Percentiles rank a stretch among this genome's conserved stretches.
phyloP scores from a whole-genome alignment of 192 early-diverging fungal species.

The Umbelopsis sp. region DNA sequence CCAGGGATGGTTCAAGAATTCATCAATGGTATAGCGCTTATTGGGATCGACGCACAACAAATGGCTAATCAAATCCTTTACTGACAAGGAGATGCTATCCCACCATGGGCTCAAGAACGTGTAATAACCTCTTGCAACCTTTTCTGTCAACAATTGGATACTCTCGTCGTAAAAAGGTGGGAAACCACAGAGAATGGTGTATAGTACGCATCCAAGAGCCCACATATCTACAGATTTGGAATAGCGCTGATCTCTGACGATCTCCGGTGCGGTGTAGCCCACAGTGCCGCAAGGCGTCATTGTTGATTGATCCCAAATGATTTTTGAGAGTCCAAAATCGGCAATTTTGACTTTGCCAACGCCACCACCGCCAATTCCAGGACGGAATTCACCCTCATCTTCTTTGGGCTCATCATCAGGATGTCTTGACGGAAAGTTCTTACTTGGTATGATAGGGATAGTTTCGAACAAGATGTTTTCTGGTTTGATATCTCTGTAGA shows the following conservation, averaged over 20 bases:
- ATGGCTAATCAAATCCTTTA: constrained; percentile 73
- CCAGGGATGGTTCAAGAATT: constrained; percentile 85
- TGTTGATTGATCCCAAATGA: constrained; percentile 80
- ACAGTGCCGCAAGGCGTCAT: constrained; percentile 93
- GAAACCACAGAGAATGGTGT: constrained; percentile 79
- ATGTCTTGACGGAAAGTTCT: constrained; percentile 25
- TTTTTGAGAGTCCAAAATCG: constrained; percentile 89
- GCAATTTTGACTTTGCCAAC: constrained; percentile 86
- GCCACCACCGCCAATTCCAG: constrained; percentile 77
- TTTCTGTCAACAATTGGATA: constrained; percentile 75
- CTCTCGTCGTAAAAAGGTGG: constrained; percentile 87
- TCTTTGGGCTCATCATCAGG: constrained; percentile 69
- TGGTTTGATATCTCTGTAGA: constrained; percentile 84
- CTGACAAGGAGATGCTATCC: constrained; percentile 79
- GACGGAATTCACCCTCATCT: constrained; percentile 74
- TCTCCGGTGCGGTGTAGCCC: constrained; percentile 93
- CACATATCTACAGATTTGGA: constrained; percentile 87
- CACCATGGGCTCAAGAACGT: constrained; percentile 90
- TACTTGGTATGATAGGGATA: constrained; percentile 66
- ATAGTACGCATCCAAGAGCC: constrained; percentile 86
- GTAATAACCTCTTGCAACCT: constrained; percentile 84
- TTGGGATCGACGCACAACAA: constrained; percentile 72
- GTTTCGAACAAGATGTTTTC: constrained; percentile 85
- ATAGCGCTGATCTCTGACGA: constrained; percentile 79
- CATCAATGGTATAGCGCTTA: constrained; percentile 75